phyloP scores from a whole-genome alignment of 805 yeast genomes.

The Saccharomycopsis sp. region DNA sequence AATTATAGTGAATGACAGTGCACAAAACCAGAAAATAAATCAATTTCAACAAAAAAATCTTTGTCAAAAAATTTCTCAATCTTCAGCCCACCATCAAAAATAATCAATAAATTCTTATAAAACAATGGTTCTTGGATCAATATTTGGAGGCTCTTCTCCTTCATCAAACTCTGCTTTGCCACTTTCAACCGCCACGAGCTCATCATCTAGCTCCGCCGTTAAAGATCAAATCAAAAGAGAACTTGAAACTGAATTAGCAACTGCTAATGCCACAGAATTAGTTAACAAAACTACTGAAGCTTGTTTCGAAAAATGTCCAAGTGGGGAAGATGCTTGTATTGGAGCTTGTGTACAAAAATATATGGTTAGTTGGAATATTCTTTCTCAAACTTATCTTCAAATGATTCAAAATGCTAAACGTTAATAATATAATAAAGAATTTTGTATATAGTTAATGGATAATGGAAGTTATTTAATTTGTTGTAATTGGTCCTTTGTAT shows the following conservation, averaged over 20 bases:
- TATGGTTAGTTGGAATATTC: slow-evolving; percentile 83
- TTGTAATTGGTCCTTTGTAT: no score
- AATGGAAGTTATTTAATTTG: no score
- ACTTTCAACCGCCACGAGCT: slow-evolving; percentile 19
- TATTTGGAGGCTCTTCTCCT: slow-evolving; percentile 21
- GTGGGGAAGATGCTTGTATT: slow-evolving; percentile 37
- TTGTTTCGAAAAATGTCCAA: slow-evolving; percentile 71
- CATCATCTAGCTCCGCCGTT: slow-evolving; percentile 28
- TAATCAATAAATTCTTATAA: neutral
- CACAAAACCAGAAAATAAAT: no score
- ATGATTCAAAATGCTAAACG: slow-evolving; percentile 5
- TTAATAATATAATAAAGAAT: no score
- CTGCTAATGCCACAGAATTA: slow-evolving; percentile 83
- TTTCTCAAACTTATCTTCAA: slow-evolving; percentile 62
- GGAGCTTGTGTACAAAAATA: slow-evolving; percentile 76
- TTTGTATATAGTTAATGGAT: neutral
- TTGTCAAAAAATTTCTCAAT: no score
- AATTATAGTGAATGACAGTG: no score
- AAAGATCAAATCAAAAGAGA: slow-evolving; percentile 59
- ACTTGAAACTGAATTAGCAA: slow-evolving; percentile 73
- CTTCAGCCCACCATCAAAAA: no score
- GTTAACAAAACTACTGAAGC: slow-evolving; percentile 78
- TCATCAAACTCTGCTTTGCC: slow-evolving; percentile 19
- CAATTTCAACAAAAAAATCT: no score
- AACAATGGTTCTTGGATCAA: slow-evolving; percentile 16